phyloP scores from a whole-genome alignment of 2,329 filamentous ascomycete genomes.

The Exophiala aquamarina region DNA sequence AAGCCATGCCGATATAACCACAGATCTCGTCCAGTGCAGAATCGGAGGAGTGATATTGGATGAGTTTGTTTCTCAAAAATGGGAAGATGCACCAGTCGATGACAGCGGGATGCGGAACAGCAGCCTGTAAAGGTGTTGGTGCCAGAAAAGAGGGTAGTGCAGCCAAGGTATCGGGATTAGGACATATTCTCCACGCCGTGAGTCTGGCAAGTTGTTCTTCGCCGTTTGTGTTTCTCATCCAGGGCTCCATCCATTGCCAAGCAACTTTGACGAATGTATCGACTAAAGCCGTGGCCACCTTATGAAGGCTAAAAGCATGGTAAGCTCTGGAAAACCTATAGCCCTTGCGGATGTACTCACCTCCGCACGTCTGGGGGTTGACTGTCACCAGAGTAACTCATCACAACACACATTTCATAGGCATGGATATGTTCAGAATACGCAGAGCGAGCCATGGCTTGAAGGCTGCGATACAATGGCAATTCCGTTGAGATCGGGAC shows the following conservation, averaged over 20 bases:
- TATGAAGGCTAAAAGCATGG: not conserved
- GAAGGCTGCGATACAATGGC: conserved; percentile 7
- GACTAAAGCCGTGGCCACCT: conserved; percentile 10
- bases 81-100: conserved; percentile 21
- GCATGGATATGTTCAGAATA: conserved; percentile 18
- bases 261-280: conserved; percentile 12
- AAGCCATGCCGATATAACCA: conserved; percentile 16
- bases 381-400: conserved; percentile 1
- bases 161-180: conserved; percentile 4
- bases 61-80: conserved; percentile 18
- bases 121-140: conserved; percentile 11
- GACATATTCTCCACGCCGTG: conserved; percentile 14
- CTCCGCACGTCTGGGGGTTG: conserved; percentile 7
- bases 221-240: conserved; percentile 17
- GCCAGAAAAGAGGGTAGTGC: conserved; percentile 10
- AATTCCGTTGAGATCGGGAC: too few species aligned
- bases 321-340: not conserved
- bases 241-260: conserved; percentile 15
- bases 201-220: conserved; percentile 9
- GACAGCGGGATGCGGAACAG: conserved; percentile 17
- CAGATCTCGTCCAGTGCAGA: conserved; percentile 17
- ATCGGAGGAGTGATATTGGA: conserved; percentile 18
- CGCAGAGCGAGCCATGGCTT: conserved; percentile 9
- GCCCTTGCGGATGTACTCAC: not conserved
- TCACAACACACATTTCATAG: conserved; percentile 16